Base-by-base conservation (phyloP, 441 rosid genomes). In the Brassica hybrid region DNA sequence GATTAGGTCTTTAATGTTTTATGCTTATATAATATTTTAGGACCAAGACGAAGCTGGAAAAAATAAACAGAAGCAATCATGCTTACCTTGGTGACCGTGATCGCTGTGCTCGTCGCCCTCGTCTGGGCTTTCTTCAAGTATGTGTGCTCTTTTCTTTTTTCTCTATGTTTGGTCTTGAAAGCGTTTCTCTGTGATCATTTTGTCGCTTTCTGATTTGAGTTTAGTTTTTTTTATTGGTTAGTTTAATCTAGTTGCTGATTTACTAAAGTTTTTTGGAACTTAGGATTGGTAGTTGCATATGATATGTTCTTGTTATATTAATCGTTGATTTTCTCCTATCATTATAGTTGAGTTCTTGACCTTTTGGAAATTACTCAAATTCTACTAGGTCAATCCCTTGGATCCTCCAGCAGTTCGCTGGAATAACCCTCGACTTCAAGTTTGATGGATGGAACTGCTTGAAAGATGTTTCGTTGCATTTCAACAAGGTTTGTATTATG, bases 401-500 rank as follows among this genome's bases (percentile, higher is more conserved):
- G 97, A 85, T 92, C 83, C 83, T 94, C 62, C 87, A 87, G 80
- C 79, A 71, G 50, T 78, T 80, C 45, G 36, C 89, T 68, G 94
- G 98, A 82, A 97, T 90, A 34, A 90, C 97, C 38, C 83, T 96
- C 62, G 85, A 80, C 73, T 94, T 84, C 76, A 89, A 89, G 23
- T 87, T 94, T 81, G 88, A 89, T 69, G 89, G 97, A 72, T 96
- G 99, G 99, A 94, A 89, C 81, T 88, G 96, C 78, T 80, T 94
- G 73, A 91, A 88, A 69, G 94, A 96, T 80, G 84, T 94, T 18
- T 83, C 84, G 71, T 85, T 96, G 78, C 91, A 85, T 85, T 92
- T 92, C 84, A 91, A 82, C 43, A 94, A 94, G 98, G 98, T 94
- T 77, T 68, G 59, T 57, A 14, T 36, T 2, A 5, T 48, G 10